phyloP scores from a whole-genome alignment of 179 eudicot species.

The Monotropa hypopitys region DNA sequence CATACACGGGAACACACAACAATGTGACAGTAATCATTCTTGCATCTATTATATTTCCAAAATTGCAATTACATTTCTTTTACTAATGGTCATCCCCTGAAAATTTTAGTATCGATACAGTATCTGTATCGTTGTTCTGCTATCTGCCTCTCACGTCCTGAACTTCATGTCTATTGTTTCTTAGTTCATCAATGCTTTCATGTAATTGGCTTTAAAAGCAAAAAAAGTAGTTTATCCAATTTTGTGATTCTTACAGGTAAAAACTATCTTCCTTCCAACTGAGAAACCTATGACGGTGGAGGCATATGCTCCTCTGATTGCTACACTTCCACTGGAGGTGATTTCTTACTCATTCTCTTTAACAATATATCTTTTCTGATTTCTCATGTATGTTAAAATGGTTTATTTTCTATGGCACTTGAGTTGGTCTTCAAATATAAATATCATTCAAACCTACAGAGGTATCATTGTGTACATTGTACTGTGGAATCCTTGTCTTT shows the following conservation, averaged over 20 bases:
- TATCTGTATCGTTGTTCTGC: background rate
- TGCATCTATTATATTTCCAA: background rate
- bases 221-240: background rate
- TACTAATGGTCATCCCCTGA: background rate
- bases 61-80: background rate
- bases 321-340: conserved; percentile 63
- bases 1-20: background rate
- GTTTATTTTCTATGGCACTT: background rate
- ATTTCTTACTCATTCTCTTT: background rate
- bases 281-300: conserved; percentile 44
- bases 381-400: background rate
- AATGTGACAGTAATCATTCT: background rate
- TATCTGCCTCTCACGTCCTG: background rate
- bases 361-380: background rate
- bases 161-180: background rate
- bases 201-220: background rate
- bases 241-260: conserved; percentile 32
- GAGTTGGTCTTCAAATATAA: background rate
- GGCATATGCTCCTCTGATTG: conserved; percentile 56
- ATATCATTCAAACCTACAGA: background rate
- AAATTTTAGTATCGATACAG: background rate
- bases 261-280: conserved; percentile 47
- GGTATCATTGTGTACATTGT: background rate
- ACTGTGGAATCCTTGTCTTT: background rate
- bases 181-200: background rate